Base-by-base conservation (phyloP, 2,329 filamentous ascomycete species). In the Neofusicoccum kwambonambiense region DNA sequence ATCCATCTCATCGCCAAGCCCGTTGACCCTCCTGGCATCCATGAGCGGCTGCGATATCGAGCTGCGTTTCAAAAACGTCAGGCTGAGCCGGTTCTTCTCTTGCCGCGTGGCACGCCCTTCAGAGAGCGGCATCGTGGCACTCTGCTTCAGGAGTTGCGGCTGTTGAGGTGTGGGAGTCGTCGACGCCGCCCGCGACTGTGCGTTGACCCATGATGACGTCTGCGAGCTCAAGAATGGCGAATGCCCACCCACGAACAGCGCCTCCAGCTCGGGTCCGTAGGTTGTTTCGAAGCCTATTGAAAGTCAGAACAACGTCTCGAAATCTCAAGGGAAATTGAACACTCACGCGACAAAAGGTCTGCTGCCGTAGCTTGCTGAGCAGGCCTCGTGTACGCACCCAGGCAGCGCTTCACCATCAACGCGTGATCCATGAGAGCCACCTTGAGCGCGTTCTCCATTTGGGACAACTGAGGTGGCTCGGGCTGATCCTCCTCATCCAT, bases 341-440 rank as follows among this genome's bases (percentile, higher is more conserved):
- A 84, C 88, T 80, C 83, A 92, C 90, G 83, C 76, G 82, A 82
- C 67, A 85, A 82, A 41, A 92, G 80, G 73, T 90, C 87, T 67
- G 78, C 81, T 70, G 77, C 82, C 75, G 86, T 87, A 77, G 80
- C 83, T 76, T 82, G 86, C 76, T 85, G 87, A 44, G 77, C 84
- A 80, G 83, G 87, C 76, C 85, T 87, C 65, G 84, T 84, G 76
- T 92, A 91, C 70, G 88, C 83, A 3, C 83, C 83, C 68, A 98
- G 78, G 71, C 92, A 94, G 68, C 92, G 88, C 79, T 94, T 93
- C 71, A 98, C 88, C 76, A 92, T 89, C 66, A 96, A 85, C 2
- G 92, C 92, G 76, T 98, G 93, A 72, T 98, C 95, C 47, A 96
- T 85, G 35, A 98, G 83, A 0, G 92, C 91, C 75, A 93, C 90